These are phyloP conservation scores for Nannizziopsis barbatae DNA, from an alignment of 2,329 filamentous ascomycete species.

Conservation along the genomic window DNA sequence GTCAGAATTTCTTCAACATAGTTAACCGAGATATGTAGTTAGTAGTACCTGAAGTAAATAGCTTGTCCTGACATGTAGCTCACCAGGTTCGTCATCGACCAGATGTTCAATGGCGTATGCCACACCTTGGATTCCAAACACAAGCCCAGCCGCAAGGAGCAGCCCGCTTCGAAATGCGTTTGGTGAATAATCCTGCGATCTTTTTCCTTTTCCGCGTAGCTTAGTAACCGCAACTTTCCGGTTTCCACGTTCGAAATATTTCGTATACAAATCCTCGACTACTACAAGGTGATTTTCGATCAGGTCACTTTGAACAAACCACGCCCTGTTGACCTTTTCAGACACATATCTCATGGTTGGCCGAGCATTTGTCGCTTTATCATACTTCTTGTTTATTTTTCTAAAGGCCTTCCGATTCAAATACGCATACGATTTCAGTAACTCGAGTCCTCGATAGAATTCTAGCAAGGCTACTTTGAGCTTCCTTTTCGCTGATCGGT, in stretches of 20 bases:
- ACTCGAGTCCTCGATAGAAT: conserved; percentile 81
- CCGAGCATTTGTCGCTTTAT: conserved; percentile 73
- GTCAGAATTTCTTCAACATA: conserved; percentile 2
- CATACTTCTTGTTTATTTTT: conserved; percentile 98
- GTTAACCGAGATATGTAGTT: background rate
- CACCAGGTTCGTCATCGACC: conserved; percentile 15
- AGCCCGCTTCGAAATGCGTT: conserved; percentile 52
- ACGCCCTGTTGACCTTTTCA: conserved; percentile 79
- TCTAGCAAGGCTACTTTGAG: conserved; percentile 84
- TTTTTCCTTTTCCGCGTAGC: conserved; percentile 58
- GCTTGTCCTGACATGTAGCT: conserved; percentile 44
- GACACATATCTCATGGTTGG: conserved; percentile 73
- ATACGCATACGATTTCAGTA: conserved; percentile 82
- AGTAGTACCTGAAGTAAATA: conserved; percentile 53
- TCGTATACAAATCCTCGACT: conserved; percentile 82
- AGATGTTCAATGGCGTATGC: conserved; percentile 48
- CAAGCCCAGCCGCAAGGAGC: conserved; percentile 55
- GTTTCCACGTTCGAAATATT: conserved; percentile 89
- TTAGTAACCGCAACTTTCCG: conserved; percentile 84
- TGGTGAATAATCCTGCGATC: conserved; percentile 48
- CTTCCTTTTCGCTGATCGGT: conserved; percentile 79
- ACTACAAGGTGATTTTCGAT: conserved; percentile 68
- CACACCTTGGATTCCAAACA: conserved; percentile 56
- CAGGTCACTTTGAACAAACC: conserved; percentile 82
- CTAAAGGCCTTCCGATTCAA: conserved; percentile 88